Base-by-base conservation (phyloP, 306 rosid genomes). In the Sindora glabra region DNA sequence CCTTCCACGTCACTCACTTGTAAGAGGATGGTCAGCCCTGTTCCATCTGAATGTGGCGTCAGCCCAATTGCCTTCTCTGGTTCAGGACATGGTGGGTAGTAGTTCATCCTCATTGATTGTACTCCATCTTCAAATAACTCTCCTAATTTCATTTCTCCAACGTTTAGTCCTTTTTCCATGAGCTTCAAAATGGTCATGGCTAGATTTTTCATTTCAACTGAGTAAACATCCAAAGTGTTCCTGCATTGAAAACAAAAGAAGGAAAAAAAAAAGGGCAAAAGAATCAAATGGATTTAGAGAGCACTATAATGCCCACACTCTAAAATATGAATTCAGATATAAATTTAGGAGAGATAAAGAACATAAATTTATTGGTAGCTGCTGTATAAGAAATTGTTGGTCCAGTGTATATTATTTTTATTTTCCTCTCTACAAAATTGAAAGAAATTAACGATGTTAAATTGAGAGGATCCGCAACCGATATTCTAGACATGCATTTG, bases 51-150 rank as follows among this genome's bases (percentile, higher is more conserved):
- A 22, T 77, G 79, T 24, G 83, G 76, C 9, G 68, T 26, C 1
- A 77, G 40, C 12, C 79, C 82, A 13, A 72, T 68, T 11, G 52
- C 73, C 60, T 56, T 14, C 59, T 53, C 73, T 0, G 79, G 72
- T 40, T 58, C 23, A 12, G 82, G 79, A 41, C 82, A 77, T 13
- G 69, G 75, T 8, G 82, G 79, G 41, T 67, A 77, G 24, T 68
- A 77, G 68, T 72, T 77, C 57, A 77, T 48, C 56, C 79, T 67
- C 66, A 68, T 56, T 3, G 51, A 1, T 21, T 77, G 72, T 18
- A 16, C 0, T 5, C 69, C 79, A 39, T 40, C 72, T 40, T 27
- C 67, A 65, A 50, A 77, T 5, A 65, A 1, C 25, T 32, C 32
- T 3, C 14, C 51, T 6, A 69, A 4, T 44, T 78, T 73, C 54